Base-by-base conservation (phyloP, 441 rosid genomes). In the Aquilaria agallochum region DNA sequence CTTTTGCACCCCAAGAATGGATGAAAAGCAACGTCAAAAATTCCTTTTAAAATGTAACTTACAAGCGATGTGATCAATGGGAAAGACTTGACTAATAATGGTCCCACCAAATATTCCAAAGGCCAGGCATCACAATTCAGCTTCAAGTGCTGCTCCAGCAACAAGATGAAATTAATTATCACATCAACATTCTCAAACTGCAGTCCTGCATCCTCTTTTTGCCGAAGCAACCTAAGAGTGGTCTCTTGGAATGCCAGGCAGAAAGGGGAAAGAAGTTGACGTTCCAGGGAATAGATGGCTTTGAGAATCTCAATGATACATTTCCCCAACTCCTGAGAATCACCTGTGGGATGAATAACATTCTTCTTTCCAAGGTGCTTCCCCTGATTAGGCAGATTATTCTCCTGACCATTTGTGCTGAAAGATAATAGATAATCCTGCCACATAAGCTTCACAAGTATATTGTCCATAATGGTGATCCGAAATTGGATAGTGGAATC, bases 381-480 rank as follows among this genome's bases (percentile, higher is more conserved):
- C 55, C 63, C 79, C 48, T 44, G 75, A 30, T 64, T 69, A 72
- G 69, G 55, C 36, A 32, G 61, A 77, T 47, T 53, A 50, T 67
- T 63, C 63, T 70, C 66, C 68, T 72, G 76, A 68, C 71, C 70
- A 57, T 65, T 73, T 46, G 65, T 72, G 56, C 75, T 60, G 50
- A 53, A 32, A 64, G 62, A 72, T 64, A 62, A 68, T 50, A 85
- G 58, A 57, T 77, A 91, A 60, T 86, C 95, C 73, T 71, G 78
- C 99, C 99, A 91, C 58, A 92, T 70, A 71, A 89, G 87, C 75
- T 88, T 84, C 58, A 88, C 80, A 33, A 89, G 85, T 66, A 95
- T 74, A 70, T 81, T 70, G 65, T 88, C 80, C 62, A 87, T 68
- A 45, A 91, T 79, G 72, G 65, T 73, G 62, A 72, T 72, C 73